Evolutionary conservation across 208 protist species (phyloP), one percentile per base, ranked within the genome.

Genomic region (Crithidia fasciculata): DNA sequence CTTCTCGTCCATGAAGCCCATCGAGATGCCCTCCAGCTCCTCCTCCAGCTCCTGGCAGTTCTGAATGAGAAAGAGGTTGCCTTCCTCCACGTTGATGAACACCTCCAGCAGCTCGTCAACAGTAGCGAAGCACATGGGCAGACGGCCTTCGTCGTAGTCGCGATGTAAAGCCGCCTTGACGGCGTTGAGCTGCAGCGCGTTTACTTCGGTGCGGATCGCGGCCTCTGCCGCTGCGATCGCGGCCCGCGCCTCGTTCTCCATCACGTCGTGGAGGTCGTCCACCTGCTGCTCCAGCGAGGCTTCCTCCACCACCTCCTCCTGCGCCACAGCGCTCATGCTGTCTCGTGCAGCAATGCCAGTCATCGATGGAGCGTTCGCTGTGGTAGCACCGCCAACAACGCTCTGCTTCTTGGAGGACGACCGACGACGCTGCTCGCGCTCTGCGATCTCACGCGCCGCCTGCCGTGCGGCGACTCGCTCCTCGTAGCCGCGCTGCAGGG

Each of bases 61-160:
- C 76, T 98, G 96, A 69, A 99, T 99, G 36, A 99, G 84, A 64
- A 98, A 98, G 50, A 99, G 82, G 59, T 99, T 99, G 19, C 92
- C 90, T 69, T 99, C 97, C 80, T 99, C 96, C 2, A 99, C 91
- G 66, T 94, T 95, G 55, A 96, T 94, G 83, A 98, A 99, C 53
- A 98, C 95, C 63, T 98, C 89, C 18, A 98, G 88, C 37, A 99
- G 82, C 72, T 98, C 93, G 54, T 96, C 85, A 10, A 97, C 95
- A 15, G 92, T 84, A 28, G 54, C 78, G 62, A 98, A 99, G 83
- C 95, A 98, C 87, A 98, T 94, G 12, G 93, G 95, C 62, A 95
- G 82, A 15, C 84, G 85, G n/a, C 87, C 78, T 62, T 91, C 86
- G 52, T 87, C 75, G 71, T 95, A 95, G 39, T 82, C 56, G 39